Evolutionary conservation across 148 eudicot species (phyloP), one percentile per base, ranked within the genome.

Genomic region (Vaccinium darrowii): DNA sequence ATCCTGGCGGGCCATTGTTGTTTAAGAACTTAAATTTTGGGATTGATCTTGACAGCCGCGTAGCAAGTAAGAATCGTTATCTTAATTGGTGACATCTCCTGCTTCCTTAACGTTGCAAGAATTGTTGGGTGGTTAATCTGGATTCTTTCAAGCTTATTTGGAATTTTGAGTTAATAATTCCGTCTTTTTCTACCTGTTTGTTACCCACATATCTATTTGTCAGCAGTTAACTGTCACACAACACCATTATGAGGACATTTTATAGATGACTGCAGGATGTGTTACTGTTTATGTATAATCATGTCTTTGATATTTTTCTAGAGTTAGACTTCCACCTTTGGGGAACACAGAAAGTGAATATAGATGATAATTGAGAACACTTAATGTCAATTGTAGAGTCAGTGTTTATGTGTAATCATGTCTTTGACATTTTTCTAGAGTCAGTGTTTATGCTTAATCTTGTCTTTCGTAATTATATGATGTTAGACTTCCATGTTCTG

Each of bases 11-110:
- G 25, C 98, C 99, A 16, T 18, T 86, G 49, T 86, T 97, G 90
- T 97, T 97, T 87, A 97, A 85, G 94, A 97, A 97, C 85, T 90
- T 97, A 83, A 97, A 97, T 82, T 97, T 97, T 83, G 99, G 99
- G 84, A 97, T 97, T 79, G 99, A 97, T 89, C 92, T 97, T 63
- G 99, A 97, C 90, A 97, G 99, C 85, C 98, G 99, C 51, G 73
- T 97, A 86, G 99, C 99, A 84, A 97, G 99, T 97, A 93, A 94
- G 99, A 56, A 85, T 54, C n/a, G 51, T 84, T 47, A 57, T 52
- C 53, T 84, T 21, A 33, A 16, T 62, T 84, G 51, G 14, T 81
- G 12, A 36, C 76, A 62, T 75, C 58, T 86, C 33, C 54, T 62
- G 76, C 76, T 63, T 60, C 81, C 14, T 25, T 47, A 50, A 49